Evolutionary conservation across 2,329 filamentous ascomycete genomes (phyloP).

Genomic region (Elsinoe batatas): DNA sequence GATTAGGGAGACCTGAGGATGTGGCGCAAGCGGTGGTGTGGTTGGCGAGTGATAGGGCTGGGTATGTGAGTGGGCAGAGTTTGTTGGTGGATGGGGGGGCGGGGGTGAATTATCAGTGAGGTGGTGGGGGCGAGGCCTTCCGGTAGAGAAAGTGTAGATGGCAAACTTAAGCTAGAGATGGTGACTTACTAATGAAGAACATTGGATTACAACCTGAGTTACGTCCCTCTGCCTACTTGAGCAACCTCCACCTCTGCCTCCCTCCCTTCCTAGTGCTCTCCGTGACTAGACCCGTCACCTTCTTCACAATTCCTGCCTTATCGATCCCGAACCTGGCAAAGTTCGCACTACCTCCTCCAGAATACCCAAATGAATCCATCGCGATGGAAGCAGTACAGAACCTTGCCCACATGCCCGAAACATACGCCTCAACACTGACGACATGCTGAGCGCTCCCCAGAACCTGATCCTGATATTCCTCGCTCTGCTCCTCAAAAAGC

Average conservation of each 20-base stretch:
- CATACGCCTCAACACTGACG: slow-evolving; percentile 8
- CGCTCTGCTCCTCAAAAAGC: slow-evolving; percentile 34
- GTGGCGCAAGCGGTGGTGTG: slow-evolving; percentile 8
- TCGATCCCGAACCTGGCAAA: slow-evolving; percentile 12
- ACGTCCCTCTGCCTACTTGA: not conserved
- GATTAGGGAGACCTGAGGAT: slow-evolving; percentile 7
- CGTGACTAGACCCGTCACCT: slow-evolving; percentile 1
- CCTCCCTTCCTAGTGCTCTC: not conserved
- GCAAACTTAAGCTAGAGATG: too few relatives aligned
- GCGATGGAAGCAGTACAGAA: slow-evolving; percentile 7
- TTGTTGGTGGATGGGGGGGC: slow-evolving; percentile 7
- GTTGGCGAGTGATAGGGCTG: slow-evolving; percentile 1
- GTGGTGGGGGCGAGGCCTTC: too few relatives aligned
- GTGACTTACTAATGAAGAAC: not conserved
- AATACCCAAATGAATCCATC: slow-evolving; percentile 12
- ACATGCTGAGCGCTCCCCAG: not conserved
- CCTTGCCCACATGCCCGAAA: slow-evolving; percentile 7
- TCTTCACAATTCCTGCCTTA: not conserved
- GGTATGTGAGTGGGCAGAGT: slow-evolving; percentile 8
- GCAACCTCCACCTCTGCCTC: not conserved
- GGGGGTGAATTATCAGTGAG: slow-evolving; percentile 4
- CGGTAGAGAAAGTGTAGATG: too few relatives aligned
- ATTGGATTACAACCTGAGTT: not conserved
- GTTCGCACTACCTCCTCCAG: slow-evolving; percentile 1
- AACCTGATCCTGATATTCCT: slow-evolving; percentile 26